A percentile compares a stretch with the other conserved stretches of the same genome.
Conservation (phyloP, 768 basidiomycete species). For the Tubosaeta brunneosetosa region DNA sequence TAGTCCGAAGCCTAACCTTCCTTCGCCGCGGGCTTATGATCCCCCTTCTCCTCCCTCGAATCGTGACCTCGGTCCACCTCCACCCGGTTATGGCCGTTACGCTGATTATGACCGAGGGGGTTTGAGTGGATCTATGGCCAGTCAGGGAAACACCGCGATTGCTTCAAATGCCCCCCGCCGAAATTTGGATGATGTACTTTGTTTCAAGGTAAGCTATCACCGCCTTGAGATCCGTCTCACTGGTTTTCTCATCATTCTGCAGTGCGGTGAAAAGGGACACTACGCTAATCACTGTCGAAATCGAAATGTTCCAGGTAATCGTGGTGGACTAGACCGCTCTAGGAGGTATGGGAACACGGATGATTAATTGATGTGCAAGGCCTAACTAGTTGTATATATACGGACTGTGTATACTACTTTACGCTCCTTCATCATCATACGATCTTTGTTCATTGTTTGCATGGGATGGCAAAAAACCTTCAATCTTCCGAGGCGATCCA, state of each 20-base stretch:
- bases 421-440: neutral
- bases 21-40: slow-evolving; percentile 69
- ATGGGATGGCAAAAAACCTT: slow-evolving; percentile 96
- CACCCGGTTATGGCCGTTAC: slow-evolving; percentile 85
- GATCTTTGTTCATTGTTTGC: neutral
- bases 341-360: slow-evolving; percentile 29
- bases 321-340: slow-evolving; percentile 70
- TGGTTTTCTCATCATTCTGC: slow-evolving; percentile 7
- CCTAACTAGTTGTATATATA: neutral
- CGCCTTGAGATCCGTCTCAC: neutral
- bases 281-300: slow-evolving; percentile 94
- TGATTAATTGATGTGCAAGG: slow-evolving; percentile 15
- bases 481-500: slow-evolving; percentile 45
- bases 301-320: slow-evolving; percentile 84
- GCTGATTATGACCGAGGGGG: slow-evolving; percentile 63
- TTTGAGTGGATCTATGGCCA: slow-evolving; percentile 28
- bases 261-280: slow-evolving; percentile 93
- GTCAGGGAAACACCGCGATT: slow-evolving; percentile 25
- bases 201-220: slow-evolving; percentile 65
- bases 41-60: slow-evolving; percentile 71
- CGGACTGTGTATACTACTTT: neutral
- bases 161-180: slow-evolving; percentile 48
- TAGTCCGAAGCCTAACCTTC: slow-evolving; percentile 76
- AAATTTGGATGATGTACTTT: slow-evolving; percentile 79
- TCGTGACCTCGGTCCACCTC: slow-evolving; percentile 83